Evolutionary conservation across 805 yeast genomes (phyloP), one percentile per base, ranked within the genome.

Genomic region (Barnettozyma siamensis): DNA sequence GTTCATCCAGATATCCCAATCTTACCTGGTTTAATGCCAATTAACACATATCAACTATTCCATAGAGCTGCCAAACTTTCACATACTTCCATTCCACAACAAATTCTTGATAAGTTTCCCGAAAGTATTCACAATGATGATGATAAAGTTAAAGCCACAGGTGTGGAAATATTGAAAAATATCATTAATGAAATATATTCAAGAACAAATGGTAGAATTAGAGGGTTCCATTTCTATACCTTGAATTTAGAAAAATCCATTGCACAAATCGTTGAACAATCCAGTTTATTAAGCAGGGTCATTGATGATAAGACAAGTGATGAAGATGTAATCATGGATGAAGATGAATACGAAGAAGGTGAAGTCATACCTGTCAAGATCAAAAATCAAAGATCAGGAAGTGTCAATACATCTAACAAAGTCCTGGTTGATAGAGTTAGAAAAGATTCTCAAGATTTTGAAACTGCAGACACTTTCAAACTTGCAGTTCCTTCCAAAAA

Each of bases 151-250:
- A 86, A 86, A 59, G 73, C 76, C 17, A 70, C 87, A 37, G 97
- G 97, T 57, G 87, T 89, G n/a, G 76, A 82, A 15, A 64, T 86
- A 9, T 49, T 89, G 43, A 69, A 73, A 19, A 78, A 81, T 19
- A 78, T 87, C 41, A 73, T 89, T 33, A 69, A 75, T 24, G 66
- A 70, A 39, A 71, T 88, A 21, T 69, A 74, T 52, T 50, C 63
- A 3, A 67, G 70, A 36, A 76, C 88, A 0, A 57, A 70, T 20
- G 76, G 77, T 11, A 65, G 80, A 35, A 67, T 83, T n/a, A 76
- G 75, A 46, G 95, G 96, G 2, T 83, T 84, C 66, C 99, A 93
- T 61, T 88, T 93, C 62, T 93, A 91, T 60, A 85, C 96, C 0
- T 73, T 93, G 50, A 93, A 93, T 59, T 71, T 93, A 58, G 99